Percentiles rank a stretch among this genome's conserved stretches.
Conservation (phyloP, 1,139 yeast species). For the Geotrichum reessii region DNA sequence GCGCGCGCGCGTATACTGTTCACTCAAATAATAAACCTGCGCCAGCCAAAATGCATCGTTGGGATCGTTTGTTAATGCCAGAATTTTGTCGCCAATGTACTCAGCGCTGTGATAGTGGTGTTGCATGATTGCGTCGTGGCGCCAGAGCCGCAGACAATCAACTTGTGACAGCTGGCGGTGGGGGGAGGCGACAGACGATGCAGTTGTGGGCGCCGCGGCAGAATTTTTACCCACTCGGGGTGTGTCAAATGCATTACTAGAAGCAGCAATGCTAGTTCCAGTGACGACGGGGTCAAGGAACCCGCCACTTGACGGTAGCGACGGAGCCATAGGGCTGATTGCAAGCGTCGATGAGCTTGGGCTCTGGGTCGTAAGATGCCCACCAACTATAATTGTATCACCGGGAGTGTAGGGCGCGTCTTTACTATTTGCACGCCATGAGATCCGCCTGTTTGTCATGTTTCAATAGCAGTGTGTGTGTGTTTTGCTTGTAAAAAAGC, state of each 20-base stretch:
- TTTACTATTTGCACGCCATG: constrained; percentile 9
- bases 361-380: constrained; percentile 16
- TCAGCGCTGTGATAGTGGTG: constrained; percentile 90
- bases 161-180: constrained; percentile 55
- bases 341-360: constrained; percentile 20
- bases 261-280: not conserved
- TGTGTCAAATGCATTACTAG: constrained; percentile 13
- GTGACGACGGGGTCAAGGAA: not conserved
- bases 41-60: constrained; percentile 97
- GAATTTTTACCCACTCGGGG: constrained; percentile 14
- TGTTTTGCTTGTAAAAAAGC: not conserved
- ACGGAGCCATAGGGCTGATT: constrained; percentile 17
- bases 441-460: constrained; percentile 7
- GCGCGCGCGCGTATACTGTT: constrained; percentile 75
- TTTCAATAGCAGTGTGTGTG: not conserved
- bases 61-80: constrained; percentile 72
- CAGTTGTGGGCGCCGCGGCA: not conserved
- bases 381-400: constrained; percentile 8
- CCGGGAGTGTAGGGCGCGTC: constrained; percentile 16
- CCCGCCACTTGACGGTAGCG: constrained; percentile 10
- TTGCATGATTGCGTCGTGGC: constrained; percentile 90
- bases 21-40: constrained; percentile 72
- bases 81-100: constrained; percentile 84
- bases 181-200: not conserved
- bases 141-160: constrained; percentile 81